Base-by-base conservation (phyloP, 371 early-diverging fungal genomes). In the Umbelopsis sp. region DNA sequence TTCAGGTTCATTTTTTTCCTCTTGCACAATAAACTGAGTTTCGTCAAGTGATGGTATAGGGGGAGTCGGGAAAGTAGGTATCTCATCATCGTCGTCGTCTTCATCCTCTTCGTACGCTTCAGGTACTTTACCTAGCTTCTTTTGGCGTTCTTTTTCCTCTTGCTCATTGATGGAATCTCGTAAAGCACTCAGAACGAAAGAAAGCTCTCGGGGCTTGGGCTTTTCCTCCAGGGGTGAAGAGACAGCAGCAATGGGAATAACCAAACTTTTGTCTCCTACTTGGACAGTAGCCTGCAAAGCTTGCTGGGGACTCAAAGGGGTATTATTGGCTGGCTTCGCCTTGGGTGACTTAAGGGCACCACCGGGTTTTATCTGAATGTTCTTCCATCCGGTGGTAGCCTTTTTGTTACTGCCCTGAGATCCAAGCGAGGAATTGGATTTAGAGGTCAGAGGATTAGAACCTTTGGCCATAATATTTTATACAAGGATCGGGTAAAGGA, bases 111-210 rank as follows among this genome's bases (percentile, higher is more conserved):
- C 52, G 5, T 52, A 29, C 29, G 12, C 12, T 57, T 57, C 57
- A 16, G 57, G 0, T 11, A 57, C 57, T 35, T 57, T 57, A 35
- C 57, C 57, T 11, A 57, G 57, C 14, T 57, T 57, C 37, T 57
- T 57, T 57, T 57, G 57, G 35, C 57, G 57, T 32, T 57, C 57
- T 29, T 35, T 35, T 41, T 63, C 69, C 38, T 71, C 69, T 52
- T 67, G 65, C 65, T 74, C 69, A n/a, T 68, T 68, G 10, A 73
- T 37, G 41, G 76, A 66, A 24, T 63, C 37, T 48, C 71, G 71
- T 48, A 76, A 69, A 5, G 70, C 73, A 41, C 35, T 57, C 18
- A 57, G 57, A n/a, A 57, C 57, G 18, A 57, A 29, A 4, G 57
- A 57, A 18, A 57, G 57, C 9, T 57, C 57, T 29, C 57, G 57